Conservation (phyloP, 2,329 filamentous ascomycete species). For the Fusarium sp. region DNA sequence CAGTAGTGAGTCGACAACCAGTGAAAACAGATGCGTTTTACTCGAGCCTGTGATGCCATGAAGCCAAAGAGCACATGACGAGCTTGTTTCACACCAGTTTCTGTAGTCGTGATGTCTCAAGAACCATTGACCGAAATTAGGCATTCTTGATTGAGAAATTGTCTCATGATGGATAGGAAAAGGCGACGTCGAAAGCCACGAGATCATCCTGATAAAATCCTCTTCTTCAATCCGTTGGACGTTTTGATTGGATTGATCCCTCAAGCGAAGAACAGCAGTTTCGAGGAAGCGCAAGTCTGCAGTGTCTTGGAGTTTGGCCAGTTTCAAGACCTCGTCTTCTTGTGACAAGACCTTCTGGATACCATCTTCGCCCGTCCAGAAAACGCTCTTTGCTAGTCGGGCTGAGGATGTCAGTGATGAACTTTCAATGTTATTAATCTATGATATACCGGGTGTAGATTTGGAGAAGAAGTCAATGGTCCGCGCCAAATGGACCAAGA, state of each 20-base stretch:
- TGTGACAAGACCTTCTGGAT: background rate
- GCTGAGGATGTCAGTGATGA: background rate
- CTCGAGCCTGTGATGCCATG: slow-evolving; percentile 5
- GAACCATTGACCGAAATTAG: slow-evolving; percentile 6
- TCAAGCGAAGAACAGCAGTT: slow-evolving; percentile 12
- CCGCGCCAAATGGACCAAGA: background rate
- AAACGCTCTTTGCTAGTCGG: slow-evolving; percentile 1
- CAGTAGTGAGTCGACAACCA: background rate
- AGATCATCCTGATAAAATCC: background rate
- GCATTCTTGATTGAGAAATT: background rate
- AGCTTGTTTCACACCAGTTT: background rate
- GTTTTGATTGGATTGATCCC: background rate
- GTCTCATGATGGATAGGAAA: slow-evolving; percentile 12
- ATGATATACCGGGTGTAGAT: background rate
- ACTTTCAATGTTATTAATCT: accelerated
- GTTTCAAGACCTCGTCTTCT: slow-evolving; percentile 9
- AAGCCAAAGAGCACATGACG: background rate
- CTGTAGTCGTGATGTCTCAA: background rate
- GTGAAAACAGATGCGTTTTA: slow-evolving; percentile 7
- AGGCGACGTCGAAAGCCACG: slow-evolving; percentile 2
- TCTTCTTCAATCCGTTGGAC: background rate
- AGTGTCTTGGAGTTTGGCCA: slow-evolving; percentile 1
- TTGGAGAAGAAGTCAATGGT: slow-evolving; percentile 8
- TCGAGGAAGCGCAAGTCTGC: background rate
- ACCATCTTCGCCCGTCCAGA: background rate